Conservation (phyloP, 805 yeast genomes). For the Candida nanaspora region DNA sequence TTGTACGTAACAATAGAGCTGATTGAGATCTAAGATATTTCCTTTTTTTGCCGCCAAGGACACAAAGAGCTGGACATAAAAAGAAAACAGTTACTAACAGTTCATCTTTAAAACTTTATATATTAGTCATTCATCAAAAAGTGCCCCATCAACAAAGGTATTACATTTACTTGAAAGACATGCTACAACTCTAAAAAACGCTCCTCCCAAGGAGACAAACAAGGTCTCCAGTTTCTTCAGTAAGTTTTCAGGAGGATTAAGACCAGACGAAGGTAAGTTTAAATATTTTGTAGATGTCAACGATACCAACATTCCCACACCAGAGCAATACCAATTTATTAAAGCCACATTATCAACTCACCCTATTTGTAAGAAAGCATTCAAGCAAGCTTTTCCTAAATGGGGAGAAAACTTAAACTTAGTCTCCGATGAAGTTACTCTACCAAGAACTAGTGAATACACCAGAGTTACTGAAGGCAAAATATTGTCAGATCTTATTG, state of each 20-base stretch:
- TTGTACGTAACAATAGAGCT: conserved; percentile 21
- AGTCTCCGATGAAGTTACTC: background rate
- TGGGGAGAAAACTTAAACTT: conserved; percentile 5
- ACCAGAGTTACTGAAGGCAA: conserved; percentile 3
- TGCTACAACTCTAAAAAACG: background rate
- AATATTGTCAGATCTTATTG: conserved; percentile 12
- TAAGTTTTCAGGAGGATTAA: background rate
- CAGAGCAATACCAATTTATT: conserved; percentile 25
- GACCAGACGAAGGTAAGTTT: conserved; percentile 8
- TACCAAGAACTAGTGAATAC: background rate
- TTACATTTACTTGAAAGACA: conserved; percentile 8
- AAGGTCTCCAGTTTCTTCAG: background rate
- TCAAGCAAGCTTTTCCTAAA: conserved; percentile 23
- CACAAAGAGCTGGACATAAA: too few relatives aligned
- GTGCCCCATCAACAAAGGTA: conserved; percentile 11
- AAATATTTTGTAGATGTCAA: conserved; percentile 19
- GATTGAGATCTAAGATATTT: too few relatives aligned
- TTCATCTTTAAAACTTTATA: too few relatives aligned
- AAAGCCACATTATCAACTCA: conserved; percentile 17
- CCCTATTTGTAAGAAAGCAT: conserved; percentile 22
- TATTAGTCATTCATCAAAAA: conserved; percentile 20
- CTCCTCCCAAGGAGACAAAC: background rate
- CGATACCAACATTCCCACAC: conserved; percentile 16
- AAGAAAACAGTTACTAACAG: background rate
- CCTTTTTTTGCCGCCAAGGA: too few relatives aligned